phyloP scores from a whole-genome alignment of 2,329 filamentous ascomycete genomes.

The Sarocladium kiliense region DNA sequence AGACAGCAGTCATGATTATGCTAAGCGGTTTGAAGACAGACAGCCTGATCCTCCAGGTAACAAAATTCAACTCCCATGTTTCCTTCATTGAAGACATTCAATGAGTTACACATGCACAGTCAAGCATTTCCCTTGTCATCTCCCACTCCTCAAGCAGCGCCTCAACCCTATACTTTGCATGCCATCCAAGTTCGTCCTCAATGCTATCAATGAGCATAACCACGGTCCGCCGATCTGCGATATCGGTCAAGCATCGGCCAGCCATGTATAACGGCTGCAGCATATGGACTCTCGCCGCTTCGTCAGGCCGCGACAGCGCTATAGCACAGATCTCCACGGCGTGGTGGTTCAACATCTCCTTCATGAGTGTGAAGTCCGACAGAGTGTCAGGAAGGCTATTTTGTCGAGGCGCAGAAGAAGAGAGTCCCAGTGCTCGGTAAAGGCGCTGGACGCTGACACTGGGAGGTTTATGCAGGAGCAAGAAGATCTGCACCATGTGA shows the following conservation, averaged over 20 bases:
- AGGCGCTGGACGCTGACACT: neutral
- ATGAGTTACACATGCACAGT: neutral
- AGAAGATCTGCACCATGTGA: slow-evolving; percentile 57
- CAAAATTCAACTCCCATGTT: too few relatives aligned
- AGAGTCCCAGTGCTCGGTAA: neutral
- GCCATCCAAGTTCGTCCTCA: slow-evolving; percentile 2
- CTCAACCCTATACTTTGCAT: slow-evolving; percentile 1
- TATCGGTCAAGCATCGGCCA: neutral
- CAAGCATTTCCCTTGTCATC: neutral
- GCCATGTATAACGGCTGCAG: slow-evolving; percentile 3
- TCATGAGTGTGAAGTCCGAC: neutral
- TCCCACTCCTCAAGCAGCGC: neutral
- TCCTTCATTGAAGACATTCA: too few relatives aligned
- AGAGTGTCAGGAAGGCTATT: neutral
- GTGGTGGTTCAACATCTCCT: neutral
- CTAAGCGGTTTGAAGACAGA: too few relatives aligned
- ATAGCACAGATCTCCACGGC: slow-evolving; percentile 1
- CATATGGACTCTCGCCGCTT: neutral
- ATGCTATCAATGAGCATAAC: neutral
- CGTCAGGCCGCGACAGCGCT: neutral
- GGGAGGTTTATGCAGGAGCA: slow-evolving; percentile 53
- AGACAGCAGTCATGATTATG: too few relatives aligned
- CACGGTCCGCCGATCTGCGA: neutral
- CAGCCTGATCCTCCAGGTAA: too few relatives aligned
- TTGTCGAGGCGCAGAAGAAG: neutral